phyloP scores from a whole-genome alignment of 139 green algal species.

The Coelastrella sp. region DNA sequence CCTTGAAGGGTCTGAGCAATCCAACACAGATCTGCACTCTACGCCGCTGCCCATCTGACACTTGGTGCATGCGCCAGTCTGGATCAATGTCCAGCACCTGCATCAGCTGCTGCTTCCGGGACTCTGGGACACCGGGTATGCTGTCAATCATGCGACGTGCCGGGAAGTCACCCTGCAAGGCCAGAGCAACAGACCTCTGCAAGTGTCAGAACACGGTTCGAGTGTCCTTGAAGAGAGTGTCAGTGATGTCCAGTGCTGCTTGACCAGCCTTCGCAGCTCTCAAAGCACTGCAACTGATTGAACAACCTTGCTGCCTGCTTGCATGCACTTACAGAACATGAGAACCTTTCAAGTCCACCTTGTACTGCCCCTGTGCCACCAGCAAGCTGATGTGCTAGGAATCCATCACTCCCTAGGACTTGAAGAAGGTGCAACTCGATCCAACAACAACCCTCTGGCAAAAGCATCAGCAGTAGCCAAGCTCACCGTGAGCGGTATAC shows the following conservation, averaged over 20 bases:
- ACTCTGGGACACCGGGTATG: constrained; percentile 75
- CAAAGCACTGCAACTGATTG: background rate
- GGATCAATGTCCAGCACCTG: constrained; percentile 91
- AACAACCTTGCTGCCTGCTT: no score
- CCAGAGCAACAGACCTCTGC: background rate
- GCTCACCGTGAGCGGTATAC: constrained; percentile 83
- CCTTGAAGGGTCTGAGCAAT: constrained; percentile 87
- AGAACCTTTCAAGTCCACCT: background rate
- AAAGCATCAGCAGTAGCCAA: background rate
- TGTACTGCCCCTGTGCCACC: background rate
- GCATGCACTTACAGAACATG: no score
- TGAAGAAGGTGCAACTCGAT: background rate
- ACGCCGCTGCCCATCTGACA: constrained; percentile 93
- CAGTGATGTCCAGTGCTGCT: no score
- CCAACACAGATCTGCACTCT: constrained; percentile 94
- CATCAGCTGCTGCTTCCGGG: constrained; percentile 75
- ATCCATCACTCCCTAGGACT: background rate
- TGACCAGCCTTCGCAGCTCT: background rate
- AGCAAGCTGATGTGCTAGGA: no score
- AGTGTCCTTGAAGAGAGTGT: no score
- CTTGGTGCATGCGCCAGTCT: constrained; percentile 85
- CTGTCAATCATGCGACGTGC: constrained; percentile 90
- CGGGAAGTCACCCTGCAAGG: constrained; percentile 88
- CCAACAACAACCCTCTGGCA: background rate
- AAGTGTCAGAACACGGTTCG: background rate